These are phyloP conservation scores for Cyberlindnera misumaiensis DNA, from an alignment of 805 yeast species.

Conservation along the genomic window DNA sequence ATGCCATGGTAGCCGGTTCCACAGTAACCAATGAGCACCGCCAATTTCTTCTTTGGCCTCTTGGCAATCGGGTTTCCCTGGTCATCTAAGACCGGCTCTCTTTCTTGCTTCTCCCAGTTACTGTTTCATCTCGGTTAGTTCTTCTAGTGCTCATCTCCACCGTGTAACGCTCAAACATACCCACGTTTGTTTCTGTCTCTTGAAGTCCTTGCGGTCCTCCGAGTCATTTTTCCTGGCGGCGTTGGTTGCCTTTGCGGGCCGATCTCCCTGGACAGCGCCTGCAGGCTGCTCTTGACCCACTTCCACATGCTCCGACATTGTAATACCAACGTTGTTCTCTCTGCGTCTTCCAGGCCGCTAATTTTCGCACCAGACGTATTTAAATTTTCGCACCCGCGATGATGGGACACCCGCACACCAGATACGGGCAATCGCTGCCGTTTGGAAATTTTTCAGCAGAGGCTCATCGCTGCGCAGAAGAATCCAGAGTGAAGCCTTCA, in stretches of 20 bases:
- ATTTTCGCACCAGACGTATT: too few species aligned
- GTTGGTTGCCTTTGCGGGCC: slow-evolving; percentile 27
- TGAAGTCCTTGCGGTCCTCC: slow-evolving; percentile 14
- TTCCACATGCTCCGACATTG: slow-evolving; percentile 1
- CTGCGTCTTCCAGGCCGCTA: too few species aligned
- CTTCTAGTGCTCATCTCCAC: neutral
- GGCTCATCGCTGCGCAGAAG: neutral
- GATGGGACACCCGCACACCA: neutral
- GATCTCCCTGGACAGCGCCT: slow-evolving; percentile 35
- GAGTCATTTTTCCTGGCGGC: slow-evolving; percentile 23
- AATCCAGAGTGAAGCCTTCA: neutral
- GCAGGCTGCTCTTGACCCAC: slow-evolving; percentile 30
- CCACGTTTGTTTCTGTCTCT: slow-evolving; percentile 22
- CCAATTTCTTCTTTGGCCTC: slow-evolving; percentile 85
- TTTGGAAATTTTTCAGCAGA: neutral
- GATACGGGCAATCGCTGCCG: neutral
- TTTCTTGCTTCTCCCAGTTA: slow-evolving; percentile 15
- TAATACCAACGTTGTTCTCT: too few species aligned
- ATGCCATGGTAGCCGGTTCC: slow-evolving; percentile 96
- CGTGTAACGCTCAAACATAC: slow-evolving; percentile 12
- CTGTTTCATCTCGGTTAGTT: slow-evolving; percentile 9
- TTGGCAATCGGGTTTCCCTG: slow-evolving; percentile 58
- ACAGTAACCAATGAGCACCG: slow-evolving; percentile 86
- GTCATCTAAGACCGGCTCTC: slow-evolving; percentile 39
- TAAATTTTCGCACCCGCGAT: neutral